phyloP scores from a whole-genome alignment of 2,329 filamentous ascomycete species.

The Microascus cirrosus region DNA sequence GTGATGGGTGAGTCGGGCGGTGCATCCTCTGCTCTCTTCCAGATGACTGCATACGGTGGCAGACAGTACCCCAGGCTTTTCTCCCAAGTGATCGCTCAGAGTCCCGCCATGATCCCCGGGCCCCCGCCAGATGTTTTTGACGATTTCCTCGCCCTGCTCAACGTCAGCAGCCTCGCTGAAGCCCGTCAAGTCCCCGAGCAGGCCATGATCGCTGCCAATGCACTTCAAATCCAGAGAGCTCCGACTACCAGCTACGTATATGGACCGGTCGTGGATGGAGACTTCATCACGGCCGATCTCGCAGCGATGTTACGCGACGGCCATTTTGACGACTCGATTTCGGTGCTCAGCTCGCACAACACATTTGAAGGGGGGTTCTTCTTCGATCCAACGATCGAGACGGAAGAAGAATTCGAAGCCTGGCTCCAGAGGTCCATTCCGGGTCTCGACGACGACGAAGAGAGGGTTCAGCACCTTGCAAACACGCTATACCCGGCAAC shows the following conservation, averaged over 20 bases:
- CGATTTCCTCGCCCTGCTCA: slow-evolving; percentile 6
- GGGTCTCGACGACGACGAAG: slow-evolving; percentile 1
- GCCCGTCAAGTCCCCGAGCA: slow-evolving; percentile 3
- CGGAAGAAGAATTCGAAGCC: slow-evolving; percentile 5
- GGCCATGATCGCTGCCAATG: slow-evolving; percentile 7
- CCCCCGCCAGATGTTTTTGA: background rate
- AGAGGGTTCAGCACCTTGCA: background rate
- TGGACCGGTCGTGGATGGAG: slow-evolving; percentile 4
- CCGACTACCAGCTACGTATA: slow-evolving; percentile 5
- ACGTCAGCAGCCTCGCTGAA: slow-evolving; percentile 4
- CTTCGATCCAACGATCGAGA: slow-evolving; percentile 6
- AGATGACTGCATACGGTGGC: slow-evolving; percentile 7
- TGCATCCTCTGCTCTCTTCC: slow-evolving; percentile 25
- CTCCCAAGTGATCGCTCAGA: slow-evolving; percentile 6
- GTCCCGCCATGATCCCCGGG: slow-evolving; percentile 1
- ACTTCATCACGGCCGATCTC: background rate
- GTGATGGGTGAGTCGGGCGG: slow-evolving; percentile 35
- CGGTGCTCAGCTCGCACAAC: slow-evolving; percentile 6
- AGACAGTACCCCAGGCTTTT: background rate
- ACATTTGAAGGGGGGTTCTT: slow-evolving; percentile 7
- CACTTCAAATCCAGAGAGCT: slow-evolving; percentile 3
- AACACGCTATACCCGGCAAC: slow-evolving; percentile 6
- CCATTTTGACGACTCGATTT: slow-evolving; percentile 3
- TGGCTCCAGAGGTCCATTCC: slow-evolving; percentile 5
- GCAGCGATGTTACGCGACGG: background rate